Conservation (phyloP, 768 basidiomycete species). For the Mycena vulgaris region DNA sequence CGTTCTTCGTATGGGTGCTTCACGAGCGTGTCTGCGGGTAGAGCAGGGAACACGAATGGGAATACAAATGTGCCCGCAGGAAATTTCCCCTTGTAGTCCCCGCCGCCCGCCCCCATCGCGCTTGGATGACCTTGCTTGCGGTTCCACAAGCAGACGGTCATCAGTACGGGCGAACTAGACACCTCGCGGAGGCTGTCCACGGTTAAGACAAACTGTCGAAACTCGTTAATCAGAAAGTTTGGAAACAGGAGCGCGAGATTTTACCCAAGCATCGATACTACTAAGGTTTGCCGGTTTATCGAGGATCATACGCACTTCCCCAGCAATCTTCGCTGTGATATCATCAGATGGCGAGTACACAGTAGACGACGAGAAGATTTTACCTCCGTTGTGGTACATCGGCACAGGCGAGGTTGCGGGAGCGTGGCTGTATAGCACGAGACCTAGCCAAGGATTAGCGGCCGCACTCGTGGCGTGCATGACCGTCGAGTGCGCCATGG, state of each 20-base stretch:
- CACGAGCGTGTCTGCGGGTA: conserved; percentile 26
- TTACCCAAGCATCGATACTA: conserved; percentile 35
- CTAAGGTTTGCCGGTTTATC: conserved; percentile 16
- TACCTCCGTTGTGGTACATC: conserved; percentile 37
- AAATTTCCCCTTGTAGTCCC: conserved; percentile 29
- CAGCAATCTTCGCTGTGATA: conserved; percentile 18
- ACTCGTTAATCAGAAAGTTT: not conserved
- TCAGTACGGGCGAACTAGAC: conserved; percentile 2
- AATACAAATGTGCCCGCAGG: conserved; percentile 30
- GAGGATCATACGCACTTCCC: conserved; percentile 31
- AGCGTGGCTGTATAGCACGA: conserved; percentile 37
- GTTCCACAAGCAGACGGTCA: conserved; percentile 31
- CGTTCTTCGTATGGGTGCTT: conserved; percentile 15
- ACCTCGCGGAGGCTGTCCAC: conserved; percentile 10
- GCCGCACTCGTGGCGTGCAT: conserved; percentile 11
- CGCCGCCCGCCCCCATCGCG: not conserved
- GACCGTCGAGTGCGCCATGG: conserved; percentile 19
- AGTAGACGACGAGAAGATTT: not conserved
- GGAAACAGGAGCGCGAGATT: not conserved
- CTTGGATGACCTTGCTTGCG: conserved; percentile 31
- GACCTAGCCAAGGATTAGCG: conserved; percentile 28
- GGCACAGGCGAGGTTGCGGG: conserved; percentile 7
- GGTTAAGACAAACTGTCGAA: conserved; percentile 11
- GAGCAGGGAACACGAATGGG: conserved; percentile 31
- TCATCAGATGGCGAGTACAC: not conserved